A percentile compares a stretch with the other conserved stretches of the same genome.
Conservation (phyloP, 2,329 filamentous ascomycete genomes). For the Neopestalotiopsis clavispora region DNA sequence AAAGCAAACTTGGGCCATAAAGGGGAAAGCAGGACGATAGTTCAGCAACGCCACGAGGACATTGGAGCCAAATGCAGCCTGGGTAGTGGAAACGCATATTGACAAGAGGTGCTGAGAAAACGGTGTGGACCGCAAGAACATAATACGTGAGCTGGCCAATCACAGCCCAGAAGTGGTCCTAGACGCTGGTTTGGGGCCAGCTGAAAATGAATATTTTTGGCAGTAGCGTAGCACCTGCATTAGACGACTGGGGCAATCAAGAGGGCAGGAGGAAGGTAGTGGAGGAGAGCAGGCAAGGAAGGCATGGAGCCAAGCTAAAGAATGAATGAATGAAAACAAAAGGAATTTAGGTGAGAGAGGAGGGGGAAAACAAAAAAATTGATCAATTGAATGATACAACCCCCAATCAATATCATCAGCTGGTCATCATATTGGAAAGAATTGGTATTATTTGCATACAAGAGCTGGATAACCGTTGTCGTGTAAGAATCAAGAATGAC, state of each 20-base stretch:
- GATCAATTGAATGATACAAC: neutral
- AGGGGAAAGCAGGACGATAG: conserved; percentile 24
- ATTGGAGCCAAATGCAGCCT: conserved; percentile 31
- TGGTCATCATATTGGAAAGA: neutral
- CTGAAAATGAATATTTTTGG: conserved; percentile 28
- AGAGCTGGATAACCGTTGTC: neutral
- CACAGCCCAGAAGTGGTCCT: neutral
- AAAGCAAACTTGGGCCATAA: conserved; percentile 15
- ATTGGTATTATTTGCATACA: neutral
- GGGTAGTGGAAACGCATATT: conserved; percentile 28
- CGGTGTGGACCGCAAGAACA: conserved; percentile 20
- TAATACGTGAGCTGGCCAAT: conserved; percentile 25
- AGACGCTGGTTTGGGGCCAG: conserved; percentile 22
- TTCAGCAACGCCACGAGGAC: conserved; percentile 36
- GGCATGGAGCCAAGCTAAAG: neutral
- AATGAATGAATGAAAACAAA: neutral
- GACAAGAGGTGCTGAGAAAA: conserved; percentile 16
- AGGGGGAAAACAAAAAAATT: neutral
- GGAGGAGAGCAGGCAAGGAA: neutral
- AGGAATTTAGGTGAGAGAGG: neutral
- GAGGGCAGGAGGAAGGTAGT: neutral
- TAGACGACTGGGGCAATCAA: neutral
- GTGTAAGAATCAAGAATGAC: neutral
- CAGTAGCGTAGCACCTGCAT: conserved; percentile 15
- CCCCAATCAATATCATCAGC: neutral